Evolutionary conservation across 495 filamentous ascomycete species (phyloP).

Genomic region (Annulohypoxylon maeteangense): DNA sequence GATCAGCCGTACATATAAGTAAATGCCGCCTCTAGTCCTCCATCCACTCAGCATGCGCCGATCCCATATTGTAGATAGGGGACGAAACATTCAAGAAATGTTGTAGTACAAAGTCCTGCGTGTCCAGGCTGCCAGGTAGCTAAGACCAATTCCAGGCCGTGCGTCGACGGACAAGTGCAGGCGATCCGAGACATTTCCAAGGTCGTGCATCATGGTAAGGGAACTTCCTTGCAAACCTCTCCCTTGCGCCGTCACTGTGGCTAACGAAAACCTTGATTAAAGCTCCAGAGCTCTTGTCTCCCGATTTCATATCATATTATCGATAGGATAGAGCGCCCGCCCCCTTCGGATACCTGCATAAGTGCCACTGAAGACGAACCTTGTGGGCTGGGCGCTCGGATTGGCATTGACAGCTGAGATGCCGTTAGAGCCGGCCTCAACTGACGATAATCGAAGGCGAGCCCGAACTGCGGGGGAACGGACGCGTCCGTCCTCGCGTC

Average conservation of each 20-base stretch:
- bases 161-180: constrained; percentile 6
- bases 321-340: not conserved
- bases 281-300: not conserved
- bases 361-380: not conserved
- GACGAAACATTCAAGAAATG: constrained; percentile 11
- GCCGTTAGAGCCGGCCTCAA: not conserved
- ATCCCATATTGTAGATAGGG: constrained; percentile 14
- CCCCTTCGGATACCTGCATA: not conserved
- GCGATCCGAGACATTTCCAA: constrained; percentile 12
- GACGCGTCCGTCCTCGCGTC: not conserved
- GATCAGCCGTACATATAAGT: constrained; percentile 22
- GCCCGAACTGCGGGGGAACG: not conserved
- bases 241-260: not conserved
- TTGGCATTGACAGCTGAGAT: not conserved
- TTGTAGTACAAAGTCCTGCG: constrained; percentile 8
- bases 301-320: not conserved
- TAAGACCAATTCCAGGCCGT: not conserved
- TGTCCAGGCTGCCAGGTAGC: not conserved
- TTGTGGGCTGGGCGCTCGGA: not conserved
- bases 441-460: not conserved
- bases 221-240: not conserved
- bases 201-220: not conserved
- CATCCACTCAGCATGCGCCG: not conserved
- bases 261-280: constrained; percentile 6
- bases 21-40: not conserved